A percentile compares a stretch with the other conserved stretches of the same genome.
Evolutionary conservation across 306 rosid genomes (phyloP).

Genomic region (Quercus bicolor): DNA sequence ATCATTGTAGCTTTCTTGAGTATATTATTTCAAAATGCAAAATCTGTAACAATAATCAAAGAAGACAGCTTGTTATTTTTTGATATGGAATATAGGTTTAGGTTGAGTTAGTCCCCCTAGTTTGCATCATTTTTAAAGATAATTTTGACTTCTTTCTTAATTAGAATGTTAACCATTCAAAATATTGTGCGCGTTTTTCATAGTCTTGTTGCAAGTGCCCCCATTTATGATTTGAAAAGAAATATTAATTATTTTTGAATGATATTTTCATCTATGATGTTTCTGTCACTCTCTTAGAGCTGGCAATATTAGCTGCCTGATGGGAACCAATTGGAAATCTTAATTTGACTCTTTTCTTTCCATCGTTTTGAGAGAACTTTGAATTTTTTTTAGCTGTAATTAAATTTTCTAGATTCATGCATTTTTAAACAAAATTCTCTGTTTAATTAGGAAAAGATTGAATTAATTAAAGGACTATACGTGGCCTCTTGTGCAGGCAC

Average conservation of each 20-base stretch:
- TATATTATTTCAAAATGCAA: background rate
- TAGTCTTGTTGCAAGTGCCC: slow-evolving; percentile 22
- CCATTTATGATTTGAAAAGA: slow-evolving; percentile 18
- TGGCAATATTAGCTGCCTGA: slow-evolving; percentile 30
- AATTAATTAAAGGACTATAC: slow-evolving; percentile 4
- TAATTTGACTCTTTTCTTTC: background rate
- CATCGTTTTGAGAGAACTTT: slow-evolving; percentile 15
- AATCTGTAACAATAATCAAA: slow-evolving; percentile 11
- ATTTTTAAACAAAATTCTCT: slow-evolving; percentile 17
- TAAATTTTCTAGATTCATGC: slow-evolving; percentile 12
- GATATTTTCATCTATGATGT: slow-evolving; percentile 27
- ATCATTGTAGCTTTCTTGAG: background rate
- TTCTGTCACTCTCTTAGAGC: slow-evolving; percentile 32
- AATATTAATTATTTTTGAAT: slow-evolving; percentile 17
- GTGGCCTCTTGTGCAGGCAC: slow-evolving; percentile 15
- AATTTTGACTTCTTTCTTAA: slow-evolving; percentile 17
- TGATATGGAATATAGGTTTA: slow-evolving; percentile 19
- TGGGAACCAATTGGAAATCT: slow-evolving; percentile 15
- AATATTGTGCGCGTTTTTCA: slow-evolving; percentile 17
- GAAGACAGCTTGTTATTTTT: slow-evolving; percentile 10
- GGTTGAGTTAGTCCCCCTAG: slow-evolving; percentile 7
- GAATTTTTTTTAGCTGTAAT: slow-evolving; percentile 20
- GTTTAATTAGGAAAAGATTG: slow-evolving; percentile 14
- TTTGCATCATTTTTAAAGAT: slow-evolving; percentile 25
- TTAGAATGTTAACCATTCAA: slow-evolving; percentile 36